Evolutionary conservation across 495 filamentous ascomycete species (phyloP).

Genomic region (Entonaema liquescens): DNA sequence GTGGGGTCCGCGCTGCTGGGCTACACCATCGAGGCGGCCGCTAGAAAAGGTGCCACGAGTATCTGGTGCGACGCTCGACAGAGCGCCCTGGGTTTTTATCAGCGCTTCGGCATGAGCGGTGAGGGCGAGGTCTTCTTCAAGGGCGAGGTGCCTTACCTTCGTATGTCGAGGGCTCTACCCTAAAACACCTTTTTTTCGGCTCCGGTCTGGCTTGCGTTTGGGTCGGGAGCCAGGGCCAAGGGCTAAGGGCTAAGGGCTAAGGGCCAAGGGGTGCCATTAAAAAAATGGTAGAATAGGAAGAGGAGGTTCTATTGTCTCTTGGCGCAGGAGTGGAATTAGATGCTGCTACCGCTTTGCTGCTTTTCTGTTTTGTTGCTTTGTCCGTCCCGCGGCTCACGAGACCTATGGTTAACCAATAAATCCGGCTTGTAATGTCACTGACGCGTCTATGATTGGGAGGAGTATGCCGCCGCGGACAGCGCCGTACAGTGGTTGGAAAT

Average conservation of each 20-base stretch:
- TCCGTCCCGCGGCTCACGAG: conserved; percentile 14
- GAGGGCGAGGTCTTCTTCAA: conserved; percentile 34
- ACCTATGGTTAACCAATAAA: conserved; percentile 28
- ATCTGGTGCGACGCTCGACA: conserved; percentile 41
- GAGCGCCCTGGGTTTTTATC: conserved; percentile 38
- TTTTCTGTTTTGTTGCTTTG: too few relatives aligned
- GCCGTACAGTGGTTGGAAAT: conserved; percentile 20
- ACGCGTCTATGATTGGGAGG: conserved; percentile 34
- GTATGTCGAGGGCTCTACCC: conserved; percentile 29
- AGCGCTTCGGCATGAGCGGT: conserved; percentile 38
- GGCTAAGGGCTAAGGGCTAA: too few relatives aligned
- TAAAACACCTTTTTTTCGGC: conserved; percentile 9
- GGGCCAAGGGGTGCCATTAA: conserved; percentile 14
- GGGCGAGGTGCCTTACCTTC: conserved; percentile 36
- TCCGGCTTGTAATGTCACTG: conserved; percentile 1
- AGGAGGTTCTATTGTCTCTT: neutral
- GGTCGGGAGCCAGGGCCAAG: neutral
- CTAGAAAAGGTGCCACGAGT: conserved; percentile 32
- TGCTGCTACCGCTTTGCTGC: too few relatives aligned
- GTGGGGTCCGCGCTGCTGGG: conserved; percentile 30
- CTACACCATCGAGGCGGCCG: conserved; percentile 34
- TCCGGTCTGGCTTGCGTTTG: conserved; percentile 5
- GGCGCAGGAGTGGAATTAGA: conserved; percentile 33
- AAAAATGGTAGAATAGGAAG: neutral
- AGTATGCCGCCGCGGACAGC: conserved; percentile 31